Percentiles rank a stretch among this genome's conserved stretches.
Conservation (phyloP, 2,329 filamentous ascomycete species). For the Fusarium virguliforme region DNA sequence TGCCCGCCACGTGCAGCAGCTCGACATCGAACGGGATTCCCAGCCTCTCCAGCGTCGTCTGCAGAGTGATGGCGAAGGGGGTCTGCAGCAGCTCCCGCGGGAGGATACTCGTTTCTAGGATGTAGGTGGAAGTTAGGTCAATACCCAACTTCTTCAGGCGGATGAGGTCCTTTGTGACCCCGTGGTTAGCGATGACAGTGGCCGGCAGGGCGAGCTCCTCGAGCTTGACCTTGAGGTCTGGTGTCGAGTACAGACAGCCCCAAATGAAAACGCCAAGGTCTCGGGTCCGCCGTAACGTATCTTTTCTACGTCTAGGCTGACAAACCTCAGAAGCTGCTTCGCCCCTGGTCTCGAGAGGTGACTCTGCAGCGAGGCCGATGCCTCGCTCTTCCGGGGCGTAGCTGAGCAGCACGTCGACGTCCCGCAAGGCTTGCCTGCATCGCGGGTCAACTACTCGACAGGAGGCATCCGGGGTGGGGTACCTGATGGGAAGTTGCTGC, state of each 20-base stretch:
- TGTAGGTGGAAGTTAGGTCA: not conserved
- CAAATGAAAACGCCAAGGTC: slow-evolving; percentile 17
- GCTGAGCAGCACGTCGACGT: slow-evolving; percentile 11
- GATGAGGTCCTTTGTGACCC: slow-evolving; percentile 9
- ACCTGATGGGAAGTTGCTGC: not conserved
- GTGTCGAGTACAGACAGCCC: slow-evolving; percentile 37
- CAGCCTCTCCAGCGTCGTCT: slow-evolving; percentile 1
- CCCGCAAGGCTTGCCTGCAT: not conserved
- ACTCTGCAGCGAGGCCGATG: not conserved
- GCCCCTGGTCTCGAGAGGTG: not conserved
- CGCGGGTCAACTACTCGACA: not conserved
- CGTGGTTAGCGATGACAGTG: not conserved
- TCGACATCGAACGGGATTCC: slow-evolving; percentile 1
- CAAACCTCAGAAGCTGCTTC: slow-evolving; percentile 16
- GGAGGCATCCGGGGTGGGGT: not conserved
- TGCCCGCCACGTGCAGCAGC: slow-evolving; percentile 43
- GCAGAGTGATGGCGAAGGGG: not conserved
- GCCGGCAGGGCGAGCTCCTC: not conserved
- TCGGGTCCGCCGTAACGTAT: not conserved
- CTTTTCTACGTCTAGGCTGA: slow-evolving; percentile 24
- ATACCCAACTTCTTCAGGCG: slow-evolving; percentile 15
- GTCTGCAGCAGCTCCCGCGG: not conserved
- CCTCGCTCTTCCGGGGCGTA: not conserved
- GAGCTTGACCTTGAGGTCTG: slow-evolving; percentile 11
- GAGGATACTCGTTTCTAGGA: slow-evolving; percentile 9